Percentiles rank a stretch among this genome's conserved stretches.
Evolutionary conservation across 1,139 yeast genomes (phyloP).

Genomic region (Debaryomyces robertsiae): DNA sequence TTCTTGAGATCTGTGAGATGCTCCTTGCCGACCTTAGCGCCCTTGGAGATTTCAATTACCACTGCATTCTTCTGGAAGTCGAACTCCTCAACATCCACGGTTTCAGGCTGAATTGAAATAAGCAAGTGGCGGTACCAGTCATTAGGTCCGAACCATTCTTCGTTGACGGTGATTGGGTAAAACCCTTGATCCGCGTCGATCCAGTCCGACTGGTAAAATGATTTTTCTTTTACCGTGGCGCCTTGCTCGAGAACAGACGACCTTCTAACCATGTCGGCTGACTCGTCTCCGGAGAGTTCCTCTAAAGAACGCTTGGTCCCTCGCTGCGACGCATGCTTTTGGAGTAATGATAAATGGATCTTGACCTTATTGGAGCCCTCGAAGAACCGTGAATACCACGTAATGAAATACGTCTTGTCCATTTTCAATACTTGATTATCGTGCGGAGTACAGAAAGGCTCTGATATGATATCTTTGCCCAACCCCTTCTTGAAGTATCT

Average conservation of each 20-base stretch:
- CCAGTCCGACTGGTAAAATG: slow-evolving; percentile 77
- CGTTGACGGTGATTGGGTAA: slow-evolving; percentile 58
- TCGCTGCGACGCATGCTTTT: slow-evolving; percentile 54
- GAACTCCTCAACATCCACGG: slow-evolving; percentile 65
- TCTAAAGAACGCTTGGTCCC: slow-evolving; percentile 49
- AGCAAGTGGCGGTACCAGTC: slow-evolving; percentile 52
- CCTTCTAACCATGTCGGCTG: slow-evolving; percentile 24
- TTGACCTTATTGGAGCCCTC: slow-evolving; percentile 59
- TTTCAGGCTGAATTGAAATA: slow-evolving; percentile 73
- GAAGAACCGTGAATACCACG: slow-evolving; percentile 76
- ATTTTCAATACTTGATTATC: slow-evolving; percentile 58
- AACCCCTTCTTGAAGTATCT: slow-evolving; percentile 64
- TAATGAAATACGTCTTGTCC: slow-evolving; percentile 68
- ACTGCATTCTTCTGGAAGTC: slow-evolving; percentile 54
- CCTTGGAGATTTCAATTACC: slow-evolving; percentile 56
- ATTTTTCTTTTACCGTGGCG: slow-evolving; percentile 39
- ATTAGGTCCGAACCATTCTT: slow-evolving; percentile 56
- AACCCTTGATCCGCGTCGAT: slow-evolving; percentile 63
- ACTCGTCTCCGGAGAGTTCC: slow-evolving; percentile 17
- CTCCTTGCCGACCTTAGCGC: slow-evolving; percentile 62
- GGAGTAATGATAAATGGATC: slow-evolving; percentile 66
- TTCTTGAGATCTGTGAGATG: slow-evolving; percentile 54
- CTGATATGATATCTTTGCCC: slow-evolving; percentile 57
- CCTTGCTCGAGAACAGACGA: slow-evolving; percentile 43
- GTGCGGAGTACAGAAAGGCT: slow-evolving; percentile 81